Percentiles rank a stretch among this genome's conserved stretches.
Evolutionary conservation across 345 rosid genomes (phyloP).

Genomic region (Durio zibethinus): DNA sequence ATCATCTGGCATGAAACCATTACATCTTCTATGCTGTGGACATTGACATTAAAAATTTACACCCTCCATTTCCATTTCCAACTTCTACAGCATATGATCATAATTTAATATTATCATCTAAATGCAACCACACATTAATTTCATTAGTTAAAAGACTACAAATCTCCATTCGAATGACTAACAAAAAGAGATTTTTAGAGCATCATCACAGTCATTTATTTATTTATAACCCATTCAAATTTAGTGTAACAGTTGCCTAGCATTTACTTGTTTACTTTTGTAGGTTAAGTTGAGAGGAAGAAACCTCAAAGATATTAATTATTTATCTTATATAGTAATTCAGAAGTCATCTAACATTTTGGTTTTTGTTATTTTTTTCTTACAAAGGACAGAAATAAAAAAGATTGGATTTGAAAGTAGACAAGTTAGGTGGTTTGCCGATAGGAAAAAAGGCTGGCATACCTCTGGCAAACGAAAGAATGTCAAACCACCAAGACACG

Average conservation of each 20-base stretch:
- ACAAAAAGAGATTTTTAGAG: too few species aligned
- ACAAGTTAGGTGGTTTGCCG: neutral
- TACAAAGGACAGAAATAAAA: neutral
- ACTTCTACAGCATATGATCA: neutral
- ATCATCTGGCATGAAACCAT: neutral
- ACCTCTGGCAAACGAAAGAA: neutral
- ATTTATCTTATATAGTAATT: neutral
- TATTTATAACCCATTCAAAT: too few species aligned
- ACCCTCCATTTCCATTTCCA: neutral
- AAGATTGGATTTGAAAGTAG: neutral
- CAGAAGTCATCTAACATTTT: neutral
- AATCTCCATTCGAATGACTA: too few species aligned
- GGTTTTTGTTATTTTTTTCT: neutral
- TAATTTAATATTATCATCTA: neutral
- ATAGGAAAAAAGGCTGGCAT: neutral
- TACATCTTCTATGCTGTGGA: neutral
- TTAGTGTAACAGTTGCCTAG: too few species aligned
- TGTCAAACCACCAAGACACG: neutral
- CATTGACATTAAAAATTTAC: neutral
- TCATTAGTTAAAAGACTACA: too few species aligned
- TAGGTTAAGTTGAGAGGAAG: neutral
- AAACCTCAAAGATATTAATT: neutral
- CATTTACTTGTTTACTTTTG: too few species aligned
- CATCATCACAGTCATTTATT: too few species aligned
- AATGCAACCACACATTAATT: neutral